Evolutionary conservation across 1,284 basidiomycete species (phyloP).

Genomic region (Exobasidium cylindrosporum): DNA sequence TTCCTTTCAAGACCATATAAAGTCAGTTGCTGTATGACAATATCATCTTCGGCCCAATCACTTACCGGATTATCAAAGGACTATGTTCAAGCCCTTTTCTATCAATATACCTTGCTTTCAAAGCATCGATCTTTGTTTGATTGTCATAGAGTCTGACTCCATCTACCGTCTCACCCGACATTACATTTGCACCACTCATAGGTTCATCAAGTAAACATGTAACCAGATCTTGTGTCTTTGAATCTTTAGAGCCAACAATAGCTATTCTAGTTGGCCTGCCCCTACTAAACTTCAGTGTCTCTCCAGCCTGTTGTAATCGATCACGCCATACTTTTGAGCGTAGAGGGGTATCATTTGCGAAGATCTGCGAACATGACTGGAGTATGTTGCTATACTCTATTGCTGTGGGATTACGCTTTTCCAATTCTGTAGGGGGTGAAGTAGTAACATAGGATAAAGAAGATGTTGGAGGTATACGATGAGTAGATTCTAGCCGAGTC

Average conservation of each 20-base stretch:
- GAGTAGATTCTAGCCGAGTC: too few relatives aligned
- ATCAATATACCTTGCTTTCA: neutral
- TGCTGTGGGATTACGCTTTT: neutral
- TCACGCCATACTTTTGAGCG: neutral
- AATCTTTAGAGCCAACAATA: constrained; percentile 1
- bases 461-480: too few relatives aligned
- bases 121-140: neutral
- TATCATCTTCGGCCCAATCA: neutral
- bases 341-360: neutral
- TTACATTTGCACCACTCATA: neutral
- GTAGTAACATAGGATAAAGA: neutral
- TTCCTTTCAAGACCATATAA: too few relatives aligned
- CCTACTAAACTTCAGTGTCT: neutral
- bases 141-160: neutral
- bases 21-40: neutral
- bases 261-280: neutral
- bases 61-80: neutral
- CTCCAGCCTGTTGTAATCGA: constrained; percentile 1
- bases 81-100: neutral
- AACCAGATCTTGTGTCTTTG: constrained; percentile 1
- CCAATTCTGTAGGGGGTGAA: neutral
- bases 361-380: neutral
- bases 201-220: constrained; percentile 10
- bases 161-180: neutral
- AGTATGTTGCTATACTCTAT: neutral